Conservation (phyloP, 371 early-diverging fungal genomes). For the Neoconidiobolus thromboides region DNA sequence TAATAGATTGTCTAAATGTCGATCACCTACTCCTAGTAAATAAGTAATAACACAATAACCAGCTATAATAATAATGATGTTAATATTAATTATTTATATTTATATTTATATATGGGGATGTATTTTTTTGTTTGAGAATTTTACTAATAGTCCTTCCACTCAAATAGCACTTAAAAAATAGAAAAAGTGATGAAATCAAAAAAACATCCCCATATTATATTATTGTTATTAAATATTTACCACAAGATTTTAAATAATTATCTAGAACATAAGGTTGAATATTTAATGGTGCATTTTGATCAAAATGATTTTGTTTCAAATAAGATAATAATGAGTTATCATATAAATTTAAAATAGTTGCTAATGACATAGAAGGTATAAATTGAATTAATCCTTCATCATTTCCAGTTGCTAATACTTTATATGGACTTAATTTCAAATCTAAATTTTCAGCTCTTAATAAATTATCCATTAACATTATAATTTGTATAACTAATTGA, state of each 20-base stretch:
- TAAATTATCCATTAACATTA: constrained; percentile 85
- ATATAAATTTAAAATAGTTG: constrained; percentile 71
- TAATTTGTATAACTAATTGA: constrained; percentile 89
- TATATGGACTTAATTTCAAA: constrained; percentile 76
- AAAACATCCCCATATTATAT: too few relatives aligned
- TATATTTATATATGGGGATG: not conserved
- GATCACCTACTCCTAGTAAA: constrained; percentile 96
- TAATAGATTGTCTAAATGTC: constrained; percentile 92
- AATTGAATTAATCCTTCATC: constrained; percentile 82
- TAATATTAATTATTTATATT: constrained; percentile 15
- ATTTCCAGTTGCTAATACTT: constrained; percentile 80
- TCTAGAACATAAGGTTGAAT: constrained; percentile 75
- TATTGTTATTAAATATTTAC: constrained; percentile 18
- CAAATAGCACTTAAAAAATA: too few relatives aligned
- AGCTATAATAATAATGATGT: constrained; percentile 11
- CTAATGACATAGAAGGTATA: constrained; percentile 65
- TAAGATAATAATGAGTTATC: constrained; percentile 62
- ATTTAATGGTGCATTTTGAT: constrained; percentile 38
- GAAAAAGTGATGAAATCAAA: too few relatives aligned
- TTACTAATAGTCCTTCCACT: too few relatives aligned
- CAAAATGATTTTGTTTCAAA: constrained; percentile 46
- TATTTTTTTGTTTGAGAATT: too few relatives aligned
- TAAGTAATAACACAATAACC: constrained; percentile 97
- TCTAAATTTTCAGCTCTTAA: constrained; percentile 87
- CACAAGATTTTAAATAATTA: constrained; percentile 84